Percentiles rank a stretch among this genome's conserved stretches.
Evolutionary conservation across 768 basidiomycete species (phyloP).

Genomic region (Tricholoma sp.): DNA sequence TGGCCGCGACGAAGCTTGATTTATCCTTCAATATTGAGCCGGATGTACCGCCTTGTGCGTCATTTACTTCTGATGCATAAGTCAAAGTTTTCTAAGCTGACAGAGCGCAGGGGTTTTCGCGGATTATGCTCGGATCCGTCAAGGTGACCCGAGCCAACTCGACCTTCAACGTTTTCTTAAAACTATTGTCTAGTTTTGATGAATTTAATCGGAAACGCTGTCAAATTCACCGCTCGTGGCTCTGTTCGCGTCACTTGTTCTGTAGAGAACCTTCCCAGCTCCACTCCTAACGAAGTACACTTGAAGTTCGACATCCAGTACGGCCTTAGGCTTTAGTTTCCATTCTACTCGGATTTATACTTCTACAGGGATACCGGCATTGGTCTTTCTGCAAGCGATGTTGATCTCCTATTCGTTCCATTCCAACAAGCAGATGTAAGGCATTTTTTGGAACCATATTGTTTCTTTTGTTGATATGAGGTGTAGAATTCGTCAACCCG

Average conservation of each 20-base stretch:
- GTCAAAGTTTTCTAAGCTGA: background rate
- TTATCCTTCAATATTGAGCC: constrained; percentile 67
- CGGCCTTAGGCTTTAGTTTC: constrained; percentile 5
- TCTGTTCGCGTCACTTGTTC: constrained; percentile 60
- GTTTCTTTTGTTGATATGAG: background rate
- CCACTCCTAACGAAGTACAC: constrained; percentile 38
- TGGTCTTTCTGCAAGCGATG: constrained; percentile 60
- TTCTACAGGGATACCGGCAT: constrained; percentile 62
- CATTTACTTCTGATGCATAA: background rate
- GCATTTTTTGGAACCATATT: background rate
- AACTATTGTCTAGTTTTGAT: constrained; percentile 47
- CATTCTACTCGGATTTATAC: constrained; percentile 2
- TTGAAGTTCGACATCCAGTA: constrained; percentile 67
- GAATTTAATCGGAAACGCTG: constrained; percentile 75
- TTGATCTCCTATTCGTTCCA: constrained; percentile 64
- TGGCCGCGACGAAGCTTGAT: constrained; percentile 72
- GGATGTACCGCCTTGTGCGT: constrained; percentile 59
- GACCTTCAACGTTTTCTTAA: background rate
- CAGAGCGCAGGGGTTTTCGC: constrained; percentile 53
- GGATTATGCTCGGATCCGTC: constrained; percentile 69
- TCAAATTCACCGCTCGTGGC: constrained; percentile 66
- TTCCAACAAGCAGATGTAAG: constrained; percentile 69
- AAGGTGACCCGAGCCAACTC: constrained; percentile 37
- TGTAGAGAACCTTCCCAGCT: constrained; percentile 34
- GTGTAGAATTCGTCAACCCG: constrained; percentile 63